Evolutionary conservation across 805 yeast species (phyloP).

Genomic region (Komagataella populi): DNA sequence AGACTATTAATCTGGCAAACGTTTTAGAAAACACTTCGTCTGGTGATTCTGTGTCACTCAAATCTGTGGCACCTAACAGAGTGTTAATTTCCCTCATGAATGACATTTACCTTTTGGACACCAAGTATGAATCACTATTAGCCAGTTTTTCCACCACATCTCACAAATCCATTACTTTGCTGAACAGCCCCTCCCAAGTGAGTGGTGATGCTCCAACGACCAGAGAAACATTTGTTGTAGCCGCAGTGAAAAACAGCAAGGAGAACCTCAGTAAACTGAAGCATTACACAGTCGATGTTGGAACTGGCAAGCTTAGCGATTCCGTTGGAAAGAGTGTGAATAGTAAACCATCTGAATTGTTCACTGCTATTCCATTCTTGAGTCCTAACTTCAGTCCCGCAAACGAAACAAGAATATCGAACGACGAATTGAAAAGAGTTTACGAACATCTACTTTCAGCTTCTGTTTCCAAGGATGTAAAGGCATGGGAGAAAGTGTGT

Average conservation of each 20-base stretch:
- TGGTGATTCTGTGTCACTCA: conserved; percentile 3
- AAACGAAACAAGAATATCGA: conserved; percentile 1
- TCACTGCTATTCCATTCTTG: background rate
- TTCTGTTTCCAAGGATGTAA: conserved; percentile 6
- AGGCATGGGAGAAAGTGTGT: conserved; percentile 16
- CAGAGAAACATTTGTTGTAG: conserved; percentile 26
- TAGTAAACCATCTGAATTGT: background rate
- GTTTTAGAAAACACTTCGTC: background rate
- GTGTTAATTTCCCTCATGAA: conserved; percentile 26
- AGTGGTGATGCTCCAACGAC: conserved; percentile 29
- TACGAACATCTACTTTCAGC: background rate
- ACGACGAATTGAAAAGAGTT: conserved; percentile 1
- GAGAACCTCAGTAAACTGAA: conserved; percentile 30
- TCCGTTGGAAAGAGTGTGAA: conserved; percentile 50
- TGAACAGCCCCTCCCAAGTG: conserved; percentile 19
- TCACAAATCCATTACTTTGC: background rate
- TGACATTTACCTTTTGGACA: conserved; percentile 28
- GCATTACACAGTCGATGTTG: conserved; percentile 40
- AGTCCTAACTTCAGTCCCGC: background rate
- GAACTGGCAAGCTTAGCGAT: conserved; percentile 54
- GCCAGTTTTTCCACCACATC: conserved; percentile 13
- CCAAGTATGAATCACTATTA: conserved; percentile 25
- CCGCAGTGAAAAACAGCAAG: conserved; percentile 24
- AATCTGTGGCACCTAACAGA: conserved; percentile 21
- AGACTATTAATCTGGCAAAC: conserved; percentile 2